phyloP scores from a whole-genome alignment of 495 filamentous ascomycete species.

The Xylaria bambusicola region DNA sequence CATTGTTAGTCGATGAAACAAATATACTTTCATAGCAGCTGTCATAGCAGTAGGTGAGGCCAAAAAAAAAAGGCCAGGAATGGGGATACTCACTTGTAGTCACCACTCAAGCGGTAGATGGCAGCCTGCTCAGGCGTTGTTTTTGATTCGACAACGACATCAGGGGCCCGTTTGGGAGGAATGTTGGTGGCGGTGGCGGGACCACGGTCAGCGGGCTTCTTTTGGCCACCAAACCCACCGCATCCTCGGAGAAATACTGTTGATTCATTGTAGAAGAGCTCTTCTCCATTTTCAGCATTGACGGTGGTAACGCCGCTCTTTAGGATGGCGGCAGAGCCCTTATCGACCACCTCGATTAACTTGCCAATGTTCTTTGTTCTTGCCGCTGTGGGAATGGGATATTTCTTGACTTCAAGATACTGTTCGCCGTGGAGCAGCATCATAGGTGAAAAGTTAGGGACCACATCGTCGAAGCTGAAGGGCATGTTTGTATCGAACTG shows the following conservation, averaged over 20 bases:
- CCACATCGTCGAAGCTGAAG: conserved; percentile 77
- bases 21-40: too few species aligned
- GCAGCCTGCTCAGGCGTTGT: conserved; percentile 94
- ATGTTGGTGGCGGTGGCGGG: conserved; percentile 76
- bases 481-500: conserved; percentile 83
- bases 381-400: conserved; percentile 86
- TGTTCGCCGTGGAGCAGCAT: conserved; percentile 99
- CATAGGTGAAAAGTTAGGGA: conserved; percentile 96
- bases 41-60: too few species aligned
- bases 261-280: conserved; percentile 95
- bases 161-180: conserved; percentile 73
- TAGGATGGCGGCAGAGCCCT: conserved; percentile 87
- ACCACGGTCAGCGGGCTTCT: conserved; percentile 77
- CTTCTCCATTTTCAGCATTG: conserved; percentile 80
- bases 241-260: conserved; percentile 90
- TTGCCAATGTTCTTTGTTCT: conserved; percentile 79
- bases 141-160: conserved; percentile 82
- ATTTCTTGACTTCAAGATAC: conserved; percentile 94
- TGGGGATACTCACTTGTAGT: conserved; percentile 57
- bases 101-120: conserved; percentile 90
- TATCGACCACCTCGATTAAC: conserved; percentile 93
- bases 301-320: conserved; percentile 75
- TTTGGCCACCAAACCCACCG: conserved; percentile 87
- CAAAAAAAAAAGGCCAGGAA: not conserved
- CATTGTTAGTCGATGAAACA: too few species aligned